Evolutionary conservation across 78 protist species (phyloP).

Genomic region (Cyanophora paradoxa): DNA sequence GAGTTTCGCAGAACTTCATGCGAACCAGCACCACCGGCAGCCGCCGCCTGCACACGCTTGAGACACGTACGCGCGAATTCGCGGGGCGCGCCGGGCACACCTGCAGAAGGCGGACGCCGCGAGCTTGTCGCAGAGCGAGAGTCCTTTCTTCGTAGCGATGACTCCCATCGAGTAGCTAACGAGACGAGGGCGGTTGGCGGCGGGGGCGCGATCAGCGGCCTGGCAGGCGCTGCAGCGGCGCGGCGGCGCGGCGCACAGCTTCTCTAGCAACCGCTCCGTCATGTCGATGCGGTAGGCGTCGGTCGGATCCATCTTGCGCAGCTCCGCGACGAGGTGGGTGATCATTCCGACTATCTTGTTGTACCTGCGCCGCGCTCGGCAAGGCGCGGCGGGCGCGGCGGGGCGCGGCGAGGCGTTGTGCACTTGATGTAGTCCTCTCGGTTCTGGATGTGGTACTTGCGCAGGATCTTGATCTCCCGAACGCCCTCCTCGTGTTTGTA

Average conservation of each 20-base stretch:
- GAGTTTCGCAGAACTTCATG: constrained; percentile 56
- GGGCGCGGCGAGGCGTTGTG: background rate
- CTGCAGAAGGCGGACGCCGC: background rate
- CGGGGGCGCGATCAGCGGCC: too few species aligned
- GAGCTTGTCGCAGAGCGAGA: constrained; percentile 12
- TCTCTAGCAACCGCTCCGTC: constrained; percentile 56
- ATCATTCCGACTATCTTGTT: constrained; percentile 41
- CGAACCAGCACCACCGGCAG: constrained; percentile 68
- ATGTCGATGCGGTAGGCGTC: constrained; percentile 49
- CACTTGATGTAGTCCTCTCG: constrained; percentile 70
- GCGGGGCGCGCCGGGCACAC: background rate
- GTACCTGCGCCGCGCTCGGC: constrained; percentile 19
- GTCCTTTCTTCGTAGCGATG: constrained; percentile 7
- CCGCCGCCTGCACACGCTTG: constrained; percentile 59
- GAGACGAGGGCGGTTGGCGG: background rate
- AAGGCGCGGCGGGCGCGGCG: too few species aligned
- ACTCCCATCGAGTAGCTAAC: background rate
- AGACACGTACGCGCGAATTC: background rate
- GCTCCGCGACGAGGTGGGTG: constrained; percentile 4
- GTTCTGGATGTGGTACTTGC: constrained; percentile 45
- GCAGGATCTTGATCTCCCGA: constrained; percentile 56
- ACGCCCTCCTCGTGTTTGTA: constrained; percentile 57
- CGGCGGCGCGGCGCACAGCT: too few species aligned
- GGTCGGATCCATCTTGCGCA: constrained; percentile 26
- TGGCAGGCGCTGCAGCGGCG: too few species aligned